These are phyloP conservation scores for Spathaspora hagerdaliae DNA, from an alignment of 805 yeast species.

Conservation along the genomic window DNA sequence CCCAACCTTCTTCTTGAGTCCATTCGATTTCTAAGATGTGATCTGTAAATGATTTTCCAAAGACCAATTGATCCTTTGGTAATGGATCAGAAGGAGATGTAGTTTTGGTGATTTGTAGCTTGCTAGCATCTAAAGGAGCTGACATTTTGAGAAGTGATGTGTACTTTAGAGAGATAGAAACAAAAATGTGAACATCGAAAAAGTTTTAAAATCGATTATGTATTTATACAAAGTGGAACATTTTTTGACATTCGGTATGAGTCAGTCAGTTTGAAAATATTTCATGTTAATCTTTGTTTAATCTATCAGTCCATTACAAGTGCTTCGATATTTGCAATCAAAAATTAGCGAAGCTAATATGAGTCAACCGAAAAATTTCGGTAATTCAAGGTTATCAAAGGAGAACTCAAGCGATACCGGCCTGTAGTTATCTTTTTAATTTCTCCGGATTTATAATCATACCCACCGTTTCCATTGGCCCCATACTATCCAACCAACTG, in stretches of 20 bases:
- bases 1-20: conserved; percentile 80
- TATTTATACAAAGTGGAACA: not conserved
- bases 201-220: not conserved
- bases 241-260: not conserved
- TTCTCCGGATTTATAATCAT: too few species aligned
- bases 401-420: not conserved
- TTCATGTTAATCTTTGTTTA: too few species aligned
- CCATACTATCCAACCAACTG: too few species aligned
- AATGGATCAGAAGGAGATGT: conserved; percentile 31
- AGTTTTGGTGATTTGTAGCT: conserved; percentile 33
- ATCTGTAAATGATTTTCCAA: conserved; percentile 62
- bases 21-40: conserved; percentile 90
- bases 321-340: too few species aligned
- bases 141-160: too few species aligned
- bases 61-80: conserved; percentile 38
- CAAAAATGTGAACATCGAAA: not conserved
- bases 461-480: too few species aligned
- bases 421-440: not conserved
- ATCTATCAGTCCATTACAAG: too few species aligned
- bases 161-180: not conserved
- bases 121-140: conserved; percentile 36
- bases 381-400: not conserved
- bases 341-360: too few species aligned
- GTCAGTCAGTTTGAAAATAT: not conserved
- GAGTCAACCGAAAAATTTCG: not conserved